Base-by-base conservation (phyloP, 148 eudicot genomes). In the Drosera capensis region DNA sequence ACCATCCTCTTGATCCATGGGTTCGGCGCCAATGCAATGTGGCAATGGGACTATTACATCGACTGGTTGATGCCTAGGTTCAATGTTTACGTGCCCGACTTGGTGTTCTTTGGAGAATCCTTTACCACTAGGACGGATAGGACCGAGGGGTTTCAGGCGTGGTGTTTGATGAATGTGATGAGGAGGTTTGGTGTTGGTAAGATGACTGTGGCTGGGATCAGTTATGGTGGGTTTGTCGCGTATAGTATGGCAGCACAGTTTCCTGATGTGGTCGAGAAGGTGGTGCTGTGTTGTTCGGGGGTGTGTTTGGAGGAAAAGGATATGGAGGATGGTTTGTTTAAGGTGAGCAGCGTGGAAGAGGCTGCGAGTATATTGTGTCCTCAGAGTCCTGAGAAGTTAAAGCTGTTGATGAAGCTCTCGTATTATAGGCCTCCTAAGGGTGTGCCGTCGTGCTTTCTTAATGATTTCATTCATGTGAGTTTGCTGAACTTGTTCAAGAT, bases 171-270 rank as follows among this genome's bases (percentile, higher is more conserved):
- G 75, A 18, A 43, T 18, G 8, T 48, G 38, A 60, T 77, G 71
- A 60, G 45, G 11, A 45, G 34, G 15, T 37, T 54, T 1, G 60
- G 55, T n/a, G 73, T 73, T 18, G 18, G 15, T 31, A 44, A 36
- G 35, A 66, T 70, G 73, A 59, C 40, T 24, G 60, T 70, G 3
- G 78, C 62, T 6, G 83, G 83, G 20, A 42, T 77, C 8, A 77
- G 83, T 48, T 72, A 77, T 15, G 83, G 83, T 1, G 83, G 83
- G 7, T 77, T 72, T 46, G 76, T 77, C 39, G 83, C 58, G 8
- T 77, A 77, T 22, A 60, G 71, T 45, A 42, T 77, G 58, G 79
- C 83, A 0, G 76, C 68, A 8, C 75, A 63, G 56, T 72, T 63
- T 14, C 64, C 71, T 0, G 68, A 45, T 17, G 55, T 39, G 8